A percentile compares a stretch with the other conserved stretches of the same genome.
phyloP scores from a whole-genome alignment of 257 asterid species.

The Solanum sparsipilum region DNA sequence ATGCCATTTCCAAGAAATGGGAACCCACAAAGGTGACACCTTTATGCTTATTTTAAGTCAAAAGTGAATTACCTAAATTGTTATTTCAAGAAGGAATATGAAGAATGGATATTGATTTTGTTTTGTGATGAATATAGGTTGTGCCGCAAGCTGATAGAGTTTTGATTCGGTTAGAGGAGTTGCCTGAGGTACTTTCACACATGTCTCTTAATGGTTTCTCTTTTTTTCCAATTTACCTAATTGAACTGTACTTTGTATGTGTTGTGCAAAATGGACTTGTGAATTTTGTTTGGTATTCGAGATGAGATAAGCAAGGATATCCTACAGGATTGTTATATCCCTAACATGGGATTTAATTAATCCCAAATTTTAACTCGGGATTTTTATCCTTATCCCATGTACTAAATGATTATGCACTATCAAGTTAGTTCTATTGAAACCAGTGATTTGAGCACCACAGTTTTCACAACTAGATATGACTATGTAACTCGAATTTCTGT shows the following conservation, averaged over 20 bases:
- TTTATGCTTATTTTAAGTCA: background rate
- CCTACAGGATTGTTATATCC: background rate
- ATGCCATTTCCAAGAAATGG: constrained; percentile 48
- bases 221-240: background rate
- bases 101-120: constrained; percentile 1
- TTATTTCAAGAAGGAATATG: background rate
- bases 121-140: constrained; percentile 31
- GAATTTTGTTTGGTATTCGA: too few species aligned
- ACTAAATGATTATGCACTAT: background rate
- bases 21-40: constrained; percentile 59
- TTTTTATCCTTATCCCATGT: too few species aligned
- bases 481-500: background rate
- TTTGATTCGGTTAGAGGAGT: constrained; percentile 62
- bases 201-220: background rate
- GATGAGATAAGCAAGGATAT: background rate
- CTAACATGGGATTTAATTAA: too few species aligned
- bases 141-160: constrained; percentile 92
- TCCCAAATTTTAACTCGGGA: background rate
- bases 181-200: constrained; percentile 43
- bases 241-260: background rate
- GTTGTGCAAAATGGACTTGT: background rate
- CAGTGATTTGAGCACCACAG: background rate
- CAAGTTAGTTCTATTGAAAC: background rate
- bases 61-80: background rate
- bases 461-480: background rate